phyloP scores from a whole-genome alignment of 2,329 filamentous ascomycete genomes.

The Sphaerulina musiva region DNA sequence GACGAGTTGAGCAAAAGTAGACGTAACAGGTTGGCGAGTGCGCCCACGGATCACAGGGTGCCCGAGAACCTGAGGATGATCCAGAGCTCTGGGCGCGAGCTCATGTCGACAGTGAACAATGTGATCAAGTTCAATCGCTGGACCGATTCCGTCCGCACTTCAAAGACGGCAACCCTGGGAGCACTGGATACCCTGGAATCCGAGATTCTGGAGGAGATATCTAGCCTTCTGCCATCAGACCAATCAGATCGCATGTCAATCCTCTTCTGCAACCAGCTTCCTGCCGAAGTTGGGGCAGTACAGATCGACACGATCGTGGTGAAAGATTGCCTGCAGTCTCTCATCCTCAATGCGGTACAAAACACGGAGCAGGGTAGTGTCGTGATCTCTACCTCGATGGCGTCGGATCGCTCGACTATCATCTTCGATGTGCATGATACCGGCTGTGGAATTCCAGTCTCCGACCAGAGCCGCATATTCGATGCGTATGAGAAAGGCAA shows the following conservation, averaged over 20 bases:
- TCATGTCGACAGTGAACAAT: neutral
- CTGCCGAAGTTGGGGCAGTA: neutral
- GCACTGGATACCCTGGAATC: neutral
- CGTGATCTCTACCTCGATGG: neutral
- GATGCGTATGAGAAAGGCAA: neutral
- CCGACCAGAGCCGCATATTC: neutral
- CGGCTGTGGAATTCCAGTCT: neutral
- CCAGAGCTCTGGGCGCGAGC: neutral
- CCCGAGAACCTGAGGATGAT: neutral
- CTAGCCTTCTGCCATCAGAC: neutral
- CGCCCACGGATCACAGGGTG: neutral
- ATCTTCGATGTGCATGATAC: neutral
- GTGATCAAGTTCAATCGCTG: neutral
- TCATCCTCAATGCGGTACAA: neutral
- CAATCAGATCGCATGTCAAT: neutral
- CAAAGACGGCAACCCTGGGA: neutral
- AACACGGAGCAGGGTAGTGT: neutral
- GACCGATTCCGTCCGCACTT: neutral
- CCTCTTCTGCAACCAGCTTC: neutral
- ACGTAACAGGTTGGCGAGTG: neutral
- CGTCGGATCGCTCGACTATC: neutral
- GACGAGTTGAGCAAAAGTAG: neutral
- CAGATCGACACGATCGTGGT: neutral
- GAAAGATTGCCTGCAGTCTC: neutral
- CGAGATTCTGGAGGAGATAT: neutral